Percentiles rank a stretch among this genome's conserved stretches.
Conservation (phyloP, 495 filamentous ascomycete genomes). For the Stereocaulon alpinum region DNA sequence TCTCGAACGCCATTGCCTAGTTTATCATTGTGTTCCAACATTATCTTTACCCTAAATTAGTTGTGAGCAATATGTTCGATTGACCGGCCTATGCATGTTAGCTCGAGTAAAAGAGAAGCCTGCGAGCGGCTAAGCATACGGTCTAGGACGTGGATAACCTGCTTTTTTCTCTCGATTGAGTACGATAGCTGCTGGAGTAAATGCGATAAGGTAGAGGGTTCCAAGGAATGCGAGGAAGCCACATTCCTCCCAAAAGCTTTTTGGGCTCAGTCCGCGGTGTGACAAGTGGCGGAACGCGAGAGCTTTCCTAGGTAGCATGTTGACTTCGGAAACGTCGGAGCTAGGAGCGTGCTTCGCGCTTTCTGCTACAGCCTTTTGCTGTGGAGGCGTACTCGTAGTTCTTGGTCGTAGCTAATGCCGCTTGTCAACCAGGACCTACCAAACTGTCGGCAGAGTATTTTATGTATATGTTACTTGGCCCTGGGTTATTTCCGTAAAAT, state of each 20-base stretch:
- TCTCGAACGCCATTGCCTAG: neutral
- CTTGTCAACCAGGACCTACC: no score
- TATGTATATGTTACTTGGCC: no score
- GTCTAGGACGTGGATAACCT: constrained; percentile 30
- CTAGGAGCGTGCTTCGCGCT: neutral
- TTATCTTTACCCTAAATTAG: neutral
- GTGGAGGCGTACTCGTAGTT: neutral
- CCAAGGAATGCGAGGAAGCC: neutral
- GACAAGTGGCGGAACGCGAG: neutral
- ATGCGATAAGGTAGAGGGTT: constrained; percentile 29
- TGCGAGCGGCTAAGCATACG: constrained; percentile 24
- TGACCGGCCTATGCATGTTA: neutral
- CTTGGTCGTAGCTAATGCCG: no score
- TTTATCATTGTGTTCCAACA: neutral
- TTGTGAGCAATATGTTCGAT: neutral
- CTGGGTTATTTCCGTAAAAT: no score
- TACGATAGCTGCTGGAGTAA: constrained; percentile 37
- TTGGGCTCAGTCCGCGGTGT: neutral
- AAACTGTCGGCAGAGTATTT: no score
- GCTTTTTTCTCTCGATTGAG: constrained; percentile 33
- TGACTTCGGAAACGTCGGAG: neutral
- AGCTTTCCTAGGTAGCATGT: neutral
- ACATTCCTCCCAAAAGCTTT: neutral
- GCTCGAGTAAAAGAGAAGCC: neutral
- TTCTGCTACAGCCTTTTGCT: neutral